Conservation (phyloP, 768 basidiomycete species). For the Lentinus tigrinus region DNA sequence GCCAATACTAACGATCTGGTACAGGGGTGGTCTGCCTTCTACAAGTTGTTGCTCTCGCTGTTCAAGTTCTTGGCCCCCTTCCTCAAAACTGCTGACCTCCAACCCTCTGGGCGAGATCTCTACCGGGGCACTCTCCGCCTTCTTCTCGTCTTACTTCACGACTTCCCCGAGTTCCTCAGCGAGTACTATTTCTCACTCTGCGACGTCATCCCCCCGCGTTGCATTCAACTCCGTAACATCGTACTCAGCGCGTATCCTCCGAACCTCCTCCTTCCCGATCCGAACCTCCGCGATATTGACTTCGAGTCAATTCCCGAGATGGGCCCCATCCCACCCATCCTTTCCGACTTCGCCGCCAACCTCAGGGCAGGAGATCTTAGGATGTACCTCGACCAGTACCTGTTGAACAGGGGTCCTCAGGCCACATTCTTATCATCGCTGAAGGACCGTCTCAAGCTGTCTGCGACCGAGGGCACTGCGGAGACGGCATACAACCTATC, state of each 20-base stretch:
- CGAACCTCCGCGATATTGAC: constrained; percentile 71
- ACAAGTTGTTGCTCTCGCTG: constrained; percentile 88
- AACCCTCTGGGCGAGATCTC: constrained; percentile 77
- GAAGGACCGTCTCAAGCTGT: constrained; percentile 68
- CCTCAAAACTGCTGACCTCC: constrained; percentile 78
- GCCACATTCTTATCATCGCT: constrained; percentile 74
- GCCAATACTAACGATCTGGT: background rate
- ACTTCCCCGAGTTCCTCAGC: constrained; percentile 97
- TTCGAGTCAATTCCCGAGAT: constrained; percentile 83
- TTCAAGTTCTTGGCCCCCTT: constrained; percentile 95
- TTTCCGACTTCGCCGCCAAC: constrained; percentile 86
- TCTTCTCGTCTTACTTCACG: constrained; percentile 92
- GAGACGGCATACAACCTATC: constrained; percentile 80
- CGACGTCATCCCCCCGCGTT: constrained; percentile 88
- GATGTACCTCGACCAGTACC: constrained; percentile 77
- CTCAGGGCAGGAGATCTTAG: constrained; percentile 82
- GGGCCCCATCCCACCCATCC: constrained; percentile 87
- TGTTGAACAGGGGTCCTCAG: constrained; percentile 66
- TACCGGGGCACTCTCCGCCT: constrained; percentile 90
- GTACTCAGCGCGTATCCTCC: constrained; percentile 94
- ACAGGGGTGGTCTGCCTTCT: constrained; percentile 94
- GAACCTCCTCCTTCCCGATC: constrained; percentile 78
- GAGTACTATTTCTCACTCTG: constrained; percentile 96
- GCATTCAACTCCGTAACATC: constrained; percentile 95
- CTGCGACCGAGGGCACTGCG: constrained; percentile 43